phyloP scores from a whole-genome alignment of 176 grass and related monocot species.

The Aegilops tauschii region DNA sequence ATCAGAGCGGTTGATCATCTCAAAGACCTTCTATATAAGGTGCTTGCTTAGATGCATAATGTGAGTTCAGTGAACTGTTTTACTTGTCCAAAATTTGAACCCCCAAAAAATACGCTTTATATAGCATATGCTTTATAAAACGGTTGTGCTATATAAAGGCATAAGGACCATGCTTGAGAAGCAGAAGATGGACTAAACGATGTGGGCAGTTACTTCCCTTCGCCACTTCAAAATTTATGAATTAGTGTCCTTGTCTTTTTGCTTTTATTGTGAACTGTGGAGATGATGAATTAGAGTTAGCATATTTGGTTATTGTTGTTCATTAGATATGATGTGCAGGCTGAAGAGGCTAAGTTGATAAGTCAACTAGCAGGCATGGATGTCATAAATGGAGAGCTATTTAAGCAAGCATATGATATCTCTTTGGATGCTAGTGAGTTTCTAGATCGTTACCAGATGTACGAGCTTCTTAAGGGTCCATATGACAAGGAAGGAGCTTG shows the following conservation, averaged over 20 bases:
- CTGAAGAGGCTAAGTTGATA: slow-evolving; percentile 90
- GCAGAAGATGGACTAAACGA: not conserved
- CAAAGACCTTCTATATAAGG: slow-evolving; percentile 92
- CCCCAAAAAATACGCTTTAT: not conserved
- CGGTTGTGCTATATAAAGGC: not conserved
- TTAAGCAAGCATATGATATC: slow-evolving; percentile 74
- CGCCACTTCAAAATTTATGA: not conserved
- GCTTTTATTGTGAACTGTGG: not conserved
- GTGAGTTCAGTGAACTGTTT: slow-evolving; percentile 4
- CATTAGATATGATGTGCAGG: slow-evolving; percentile 44
- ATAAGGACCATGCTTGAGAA: not conserved
- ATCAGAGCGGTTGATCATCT: slow-evolving; percentile 70
- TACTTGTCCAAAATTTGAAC: not conserved
- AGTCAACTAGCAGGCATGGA: slow-evolving; percentile 82
- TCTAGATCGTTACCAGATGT: slow-evolving; percentile 79
- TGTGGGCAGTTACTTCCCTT: not conserved
- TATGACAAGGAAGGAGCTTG: slow-evolving; percentile 94
- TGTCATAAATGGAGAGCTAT: slow-evolving; percentile 75
- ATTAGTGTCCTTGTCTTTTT: not conserved
- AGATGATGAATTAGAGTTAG: not conserved
- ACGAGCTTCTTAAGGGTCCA: slow-evolving; percentile 68
- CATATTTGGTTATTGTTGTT: not conserved
- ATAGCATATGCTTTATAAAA: not conserved
- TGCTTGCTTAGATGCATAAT: slow-evolving; percentile 43
- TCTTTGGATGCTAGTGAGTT: slow-evolving; percentile 74